Percentiles rank a stretch among this genome's conserved stretches.
These are phyloP conservation scores for Rubus idaeus DNA, from an alignment of 306 rosid genomes.

Conservation along the genomic window DNA sequence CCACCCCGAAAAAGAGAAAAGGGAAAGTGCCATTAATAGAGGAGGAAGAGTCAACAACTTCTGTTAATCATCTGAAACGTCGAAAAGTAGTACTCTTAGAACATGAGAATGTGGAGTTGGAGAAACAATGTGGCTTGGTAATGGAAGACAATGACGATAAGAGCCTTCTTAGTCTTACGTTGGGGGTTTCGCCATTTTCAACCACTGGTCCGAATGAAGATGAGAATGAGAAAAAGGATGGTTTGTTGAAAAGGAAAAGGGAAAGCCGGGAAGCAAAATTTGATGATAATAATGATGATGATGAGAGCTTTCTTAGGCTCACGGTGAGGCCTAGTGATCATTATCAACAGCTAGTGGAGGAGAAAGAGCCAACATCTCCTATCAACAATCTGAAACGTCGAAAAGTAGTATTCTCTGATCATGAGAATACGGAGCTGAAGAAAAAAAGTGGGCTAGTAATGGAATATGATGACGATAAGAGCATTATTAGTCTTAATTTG, in stretches of 20 bases:
- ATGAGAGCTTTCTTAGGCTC: background rate
- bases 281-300: background rate
- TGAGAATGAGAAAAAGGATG: too few species aligned
- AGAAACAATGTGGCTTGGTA: background rate
- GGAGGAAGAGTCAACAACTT: background rate
- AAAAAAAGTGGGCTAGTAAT: background rate
- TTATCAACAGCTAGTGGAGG: too few species aligned
- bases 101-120: background rate
- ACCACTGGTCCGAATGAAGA: background rate
- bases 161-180: background rate
- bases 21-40: background rate
- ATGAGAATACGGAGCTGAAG: background rate
- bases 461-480: background rate
- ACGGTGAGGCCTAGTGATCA: too few species aligned
- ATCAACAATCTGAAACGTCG: too few species aligned
- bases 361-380: too few species aligned
- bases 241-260: background rate
- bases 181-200: background rate
- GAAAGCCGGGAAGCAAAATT: background rate
- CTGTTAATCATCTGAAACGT: background rate
- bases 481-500: background rate
- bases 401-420: too few species aligned
- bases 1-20: constrained; percentile 1
- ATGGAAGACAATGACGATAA: background rate
- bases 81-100: background rate